Evolutionary conservation across 805 yeast genomes (phyloP).

Genomic region (Sugiyamaella boreocaroliniensis): DNA sequence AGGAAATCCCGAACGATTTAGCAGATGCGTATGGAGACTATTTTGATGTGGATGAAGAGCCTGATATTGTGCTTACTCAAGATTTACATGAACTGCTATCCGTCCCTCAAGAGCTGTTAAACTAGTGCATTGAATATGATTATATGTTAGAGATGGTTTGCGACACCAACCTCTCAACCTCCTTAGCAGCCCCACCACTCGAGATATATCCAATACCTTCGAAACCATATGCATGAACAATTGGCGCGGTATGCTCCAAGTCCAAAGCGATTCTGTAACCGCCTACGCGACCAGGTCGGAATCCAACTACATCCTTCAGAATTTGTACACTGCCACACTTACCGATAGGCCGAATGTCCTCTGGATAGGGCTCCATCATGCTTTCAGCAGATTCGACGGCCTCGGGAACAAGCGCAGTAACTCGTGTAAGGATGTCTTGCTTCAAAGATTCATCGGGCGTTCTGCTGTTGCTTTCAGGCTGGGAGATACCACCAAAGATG

Average conservation of each 20-base stretch:
- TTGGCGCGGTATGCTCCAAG: constrained; percentile 22
- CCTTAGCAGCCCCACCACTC: constrained; percentile 46
- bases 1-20: constrained; percentile 10
- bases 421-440: constrained; percentile 12
- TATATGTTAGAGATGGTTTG: neutral
- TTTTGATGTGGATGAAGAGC: constrained; percentile 9
- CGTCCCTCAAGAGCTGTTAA: neutral
- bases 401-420: constrained; percentile 5
- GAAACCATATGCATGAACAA: constrained; percentile 62
- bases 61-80: neutral
- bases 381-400: constrained; percentile 6
- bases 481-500: constrained; percentile 19
- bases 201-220: constrained; percentile 62
- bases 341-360: neutral
- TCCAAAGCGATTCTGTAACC: constrained; percentile 51
- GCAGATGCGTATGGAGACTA: constrained; percentile 15
- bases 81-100: constrained; percentile 9
- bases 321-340: constrained; percentile 20
- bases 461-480: constrained; percentile 11
- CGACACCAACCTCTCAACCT: constrained; percentile 26
- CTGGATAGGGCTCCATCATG: neutral
- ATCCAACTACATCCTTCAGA: constrained; percentile 50
- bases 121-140: neutral
- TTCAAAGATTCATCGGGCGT: constrained; percentile 9
- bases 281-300: constrained; percentile 58